phyloP scores from a whole-genome alignment of 441 rosid species.

The Hura crepitans region DNA sequence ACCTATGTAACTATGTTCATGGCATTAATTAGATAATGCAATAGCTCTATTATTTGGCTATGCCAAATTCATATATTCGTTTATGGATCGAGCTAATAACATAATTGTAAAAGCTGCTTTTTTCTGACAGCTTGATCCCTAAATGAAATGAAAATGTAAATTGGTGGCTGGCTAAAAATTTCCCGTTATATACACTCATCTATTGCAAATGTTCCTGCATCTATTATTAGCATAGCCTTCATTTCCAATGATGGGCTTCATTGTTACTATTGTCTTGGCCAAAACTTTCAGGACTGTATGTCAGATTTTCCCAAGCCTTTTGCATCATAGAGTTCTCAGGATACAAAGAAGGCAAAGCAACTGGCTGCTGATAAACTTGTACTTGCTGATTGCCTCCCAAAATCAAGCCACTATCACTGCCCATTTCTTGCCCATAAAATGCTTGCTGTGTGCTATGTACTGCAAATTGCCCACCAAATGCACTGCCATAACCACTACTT shows the following conservation, averaged over 20 bases:
- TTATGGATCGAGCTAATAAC: too few species aligned
- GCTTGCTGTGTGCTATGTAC: neutral
- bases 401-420: neutral
- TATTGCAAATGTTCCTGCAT: neutral
- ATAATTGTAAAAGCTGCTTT: too few species aligned
- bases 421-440: neutral
- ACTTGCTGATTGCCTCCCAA: neutral
- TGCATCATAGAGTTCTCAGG: neutral
- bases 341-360: neutral
- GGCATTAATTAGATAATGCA: too few species aligned
- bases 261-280: neutral
- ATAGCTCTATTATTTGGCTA: too few species aligned
- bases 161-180: neutral
- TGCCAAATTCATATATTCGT: too few species aligned
- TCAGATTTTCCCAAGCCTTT: slow-evolving; percentile 10
- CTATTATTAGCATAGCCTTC: neutral
- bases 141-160: too few species aligned
- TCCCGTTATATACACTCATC: slow-evolving; percentile 4
- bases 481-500: neutral
- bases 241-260: neutral
- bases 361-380: neutral
- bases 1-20: too few species aligned
- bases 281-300: neutral
- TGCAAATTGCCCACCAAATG: too few species aligned
- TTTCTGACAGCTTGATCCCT: too few species aligned